These are phyloP conservation scores for Vitis hybrid DNA, from an alignment of 177 flowering plant genomes.

Conservation along the genomic window DNA sequence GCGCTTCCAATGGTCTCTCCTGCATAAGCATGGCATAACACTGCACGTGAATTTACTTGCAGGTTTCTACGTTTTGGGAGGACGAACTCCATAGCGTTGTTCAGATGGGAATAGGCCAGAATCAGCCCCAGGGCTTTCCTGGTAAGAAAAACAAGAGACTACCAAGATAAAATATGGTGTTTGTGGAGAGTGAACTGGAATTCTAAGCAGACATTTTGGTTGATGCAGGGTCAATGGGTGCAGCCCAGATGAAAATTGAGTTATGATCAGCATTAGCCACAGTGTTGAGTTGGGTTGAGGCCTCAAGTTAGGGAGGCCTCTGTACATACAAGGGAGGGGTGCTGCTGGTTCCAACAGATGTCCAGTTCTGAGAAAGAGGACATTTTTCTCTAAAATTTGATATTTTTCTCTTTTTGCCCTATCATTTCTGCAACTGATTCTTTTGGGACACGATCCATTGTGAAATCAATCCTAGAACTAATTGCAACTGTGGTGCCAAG, in stretches of 20 bases:
- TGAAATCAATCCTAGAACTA: constrained; percentile 27
- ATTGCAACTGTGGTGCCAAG: constrained; percentile 13
- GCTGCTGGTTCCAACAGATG: background rate
- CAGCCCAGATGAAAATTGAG: constrained; percentile 36
- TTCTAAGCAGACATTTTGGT: background rate
- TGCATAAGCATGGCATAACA: background rate
- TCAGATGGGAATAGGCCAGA: constrained; percentile 42
- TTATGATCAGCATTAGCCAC: constrained; percentile 16
- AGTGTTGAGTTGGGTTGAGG: constrained; percentile 12
- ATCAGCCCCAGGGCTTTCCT: constrained; percentile 20
- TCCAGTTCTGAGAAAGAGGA: constrained; percentile 1
- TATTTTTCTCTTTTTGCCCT: background rate
- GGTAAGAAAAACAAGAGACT: constrained; percentile 15
- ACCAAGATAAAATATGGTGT: background rate
- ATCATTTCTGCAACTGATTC: constrained; percentile 27
- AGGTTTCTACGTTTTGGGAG: constrained; percentile 35
- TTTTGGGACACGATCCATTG: constrained; percentile 20
- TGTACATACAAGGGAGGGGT: constrained; percentile 26
- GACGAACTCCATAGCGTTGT: constrained; percentile 48
- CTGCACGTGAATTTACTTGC: constrained; percentile 5
- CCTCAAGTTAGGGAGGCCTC: constrained; percentile 21
- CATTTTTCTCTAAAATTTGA: background rate
- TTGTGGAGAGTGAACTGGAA: background rate
- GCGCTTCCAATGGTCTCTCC: background rate
- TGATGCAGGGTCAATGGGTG: constrained; percentile 26